Evolutionary conservation across 2,329 filamentous ascomycete species (phyloP).

Genomic region (Colletotrichum zoysiae): DNA sequence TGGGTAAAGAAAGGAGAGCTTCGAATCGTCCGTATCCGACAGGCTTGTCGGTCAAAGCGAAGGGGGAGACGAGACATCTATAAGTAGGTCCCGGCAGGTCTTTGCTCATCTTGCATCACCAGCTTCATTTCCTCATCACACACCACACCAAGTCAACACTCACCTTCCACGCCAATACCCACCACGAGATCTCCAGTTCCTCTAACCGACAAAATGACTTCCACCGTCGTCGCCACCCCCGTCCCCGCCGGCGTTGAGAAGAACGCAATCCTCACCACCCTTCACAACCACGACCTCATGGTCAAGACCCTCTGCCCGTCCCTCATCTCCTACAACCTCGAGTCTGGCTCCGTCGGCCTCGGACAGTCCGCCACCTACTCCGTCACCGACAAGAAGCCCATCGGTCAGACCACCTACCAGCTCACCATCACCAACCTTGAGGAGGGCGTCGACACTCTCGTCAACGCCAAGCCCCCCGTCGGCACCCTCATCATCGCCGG

Average conservation of each 20-base stretch:
- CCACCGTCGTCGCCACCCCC: conserved; percentile 35
- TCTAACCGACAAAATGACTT: conserved; percentile 21
- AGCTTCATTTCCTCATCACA: conserved; percentile 6
- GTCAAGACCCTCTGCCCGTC: conserved; percentile 40
- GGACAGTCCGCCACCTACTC: conserved; percentile 38
- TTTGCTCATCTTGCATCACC: conserved; percentile 18
- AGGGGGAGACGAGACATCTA: conserved; percentile 20
- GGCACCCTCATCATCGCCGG: conserved; percentile 37
- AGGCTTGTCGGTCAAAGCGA: conserved; percentile 23
- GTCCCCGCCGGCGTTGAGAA: conserved; percentile 36
- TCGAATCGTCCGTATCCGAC: conserved; percentile 20
- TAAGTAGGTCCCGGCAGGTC: conserved; percentile 30
- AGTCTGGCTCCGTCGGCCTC: conserved; percentile 31
- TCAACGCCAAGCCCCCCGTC: conserved; percentile 40
- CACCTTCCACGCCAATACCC: not conserved
- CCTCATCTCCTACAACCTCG: conserved; percentile 37
- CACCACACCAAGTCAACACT: not conserved
- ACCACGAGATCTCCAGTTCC: not conserved
- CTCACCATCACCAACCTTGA: conserved; percentile 41
- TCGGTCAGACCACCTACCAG: conserved; percentile 41
- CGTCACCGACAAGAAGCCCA: conserved; percentile 42
- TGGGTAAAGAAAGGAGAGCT: not conserved
- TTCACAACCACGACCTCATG: conserved; percentile 41
- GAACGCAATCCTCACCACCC: conserved; percentile 28
- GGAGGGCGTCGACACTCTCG: conserved; percentile 39